Evolutionary conservation across 371 early-diverging fungal species (phyloP), one percentile per base, ranked within the genome.

Genomic region (Mortierella sp.): DNA sequence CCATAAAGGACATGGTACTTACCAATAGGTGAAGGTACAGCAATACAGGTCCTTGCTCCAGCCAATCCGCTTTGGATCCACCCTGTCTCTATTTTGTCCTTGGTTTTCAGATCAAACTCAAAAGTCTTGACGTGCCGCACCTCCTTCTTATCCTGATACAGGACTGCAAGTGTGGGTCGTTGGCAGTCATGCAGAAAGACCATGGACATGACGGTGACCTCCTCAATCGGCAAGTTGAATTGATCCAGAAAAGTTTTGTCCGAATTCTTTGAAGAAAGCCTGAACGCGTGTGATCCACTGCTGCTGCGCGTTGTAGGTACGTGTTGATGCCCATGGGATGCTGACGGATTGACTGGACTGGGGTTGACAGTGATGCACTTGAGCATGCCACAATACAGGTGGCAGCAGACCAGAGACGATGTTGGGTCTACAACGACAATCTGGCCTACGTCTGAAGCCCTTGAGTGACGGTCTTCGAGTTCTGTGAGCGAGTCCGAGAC

Each of bases 121-220:
- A 94, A 95, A 0, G 83, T 83, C 56, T 88, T 88, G 40, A 95
- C 71, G 53, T 89, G 87, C 2, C 91, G 83, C 25, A 68, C 70
- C 54, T 84, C 85, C 40, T 87, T 79, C 22, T 87, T 78, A 65
- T 95, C 94, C 66, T 94, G 91, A 54, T 90, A 88, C 2, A 96
- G 79, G 19, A 96, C 84, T 8, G 89, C 86, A 10, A 96, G 79
- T 6, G 87, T 84, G 0, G 92, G 90, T 41, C 78, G 67, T 2
- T 63, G 52, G 7, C 68, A 66, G n/a, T 81, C 80, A 24, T 87
- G 82, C 48, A 94, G 64, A 60, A 95, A 91, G 16, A 82, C 78
- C 69, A 94, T 83, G 0, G 88, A 84, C 10, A 93, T 66, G 2
- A 95, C 84, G 2, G 83, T 76, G 29, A 93, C 82, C 62, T 94